Conservation (phyloP, 1,284 basidiomycete genomes). For the Leccinum ambiguum region DNA sequence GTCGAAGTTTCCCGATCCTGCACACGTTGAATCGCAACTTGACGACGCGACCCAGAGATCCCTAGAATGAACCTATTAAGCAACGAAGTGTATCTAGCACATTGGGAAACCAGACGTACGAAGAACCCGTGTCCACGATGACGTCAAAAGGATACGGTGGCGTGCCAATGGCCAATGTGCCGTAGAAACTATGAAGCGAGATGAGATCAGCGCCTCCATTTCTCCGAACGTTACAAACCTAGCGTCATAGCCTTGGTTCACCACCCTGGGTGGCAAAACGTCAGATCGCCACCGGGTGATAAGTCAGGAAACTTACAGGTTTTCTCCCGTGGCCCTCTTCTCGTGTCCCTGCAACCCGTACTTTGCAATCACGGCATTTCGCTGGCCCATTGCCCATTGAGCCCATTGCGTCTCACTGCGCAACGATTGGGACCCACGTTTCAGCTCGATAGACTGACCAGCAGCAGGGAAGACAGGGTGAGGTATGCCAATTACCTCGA, state of each 20-base stretch:
- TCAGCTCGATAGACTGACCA: slow-evolving; percentile 25
- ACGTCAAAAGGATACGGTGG: slow-evolving; percentile 30
- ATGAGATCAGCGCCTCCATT: slow-evolving; percentile 1
- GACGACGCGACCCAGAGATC: slow-evolving; percentile 48
- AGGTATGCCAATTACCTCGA: slow-evolving; percentile 16
- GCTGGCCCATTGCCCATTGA: slow-evolving; percentile 27
- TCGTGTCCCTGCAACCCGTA: slow-evolving; percentile 16
- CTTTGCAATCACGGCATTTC: slow-evolving; percentile 25
- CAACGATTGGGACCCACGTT: slow-evolving; percentile 13
- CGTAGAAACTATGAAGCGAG: slow-evolving; percentile 26
- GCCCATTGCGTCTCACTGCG: slow-evolving; percentile 24
- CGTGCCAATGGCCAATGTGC: slow-evolving; percentile 31
- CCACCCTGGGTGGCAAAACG: slow-evolving; percentile 18
- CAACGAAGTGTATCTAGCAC: background rate
- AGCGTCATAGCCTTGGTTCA: slow-evolving; percentile 24
- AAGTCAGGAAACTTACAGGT: slow-evolving; percentile 17
- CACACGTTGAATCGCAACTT: slow-evolving; percentile 19
- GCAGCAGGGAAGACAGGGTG: slow-evolving; percentile 8
- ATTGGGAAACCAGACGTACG: slow-evolving; percentile 27
- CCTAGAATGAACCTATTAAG: slow-evolving; percentile 20
- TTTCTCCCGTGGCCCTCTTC: slow-evolving; percentile 24
- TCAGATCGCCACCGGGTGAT: background rate
- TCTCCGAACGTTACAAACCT: slow-evolving; percentile 15
- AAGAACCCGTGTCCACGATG: slow-evolving; percentile 47
- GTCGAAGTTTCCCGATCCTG: slow-evolving; percentile 29